These are phyloP conservation scores for Cryptosporidium canis DNA, from an alignment of 169 alveolate genomes.

Conservation along the genomic window DNA sequence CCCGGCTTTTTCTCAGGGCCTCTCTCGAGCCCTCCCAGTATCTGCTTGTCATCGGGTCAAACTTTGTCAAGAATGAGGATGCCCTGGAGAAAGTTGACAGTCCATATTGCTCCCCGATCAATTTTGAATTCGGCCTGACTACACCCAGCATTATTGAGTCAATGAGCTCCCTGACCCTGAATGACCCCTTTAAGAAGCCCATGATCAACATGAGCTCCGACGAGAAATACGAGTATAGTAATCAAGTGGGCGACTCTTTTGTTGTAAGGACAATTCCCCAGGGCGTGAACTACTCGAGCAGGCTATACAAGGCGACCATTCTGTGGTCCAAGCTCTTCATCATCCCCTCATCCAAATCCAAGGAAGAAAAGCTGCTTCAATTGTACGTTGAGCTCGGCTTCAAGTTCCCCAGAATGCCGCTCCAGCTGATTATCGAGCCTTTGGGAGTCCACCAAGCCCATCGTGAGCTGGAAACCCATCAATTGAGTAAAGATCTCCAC, in stretches of 20 bases:
- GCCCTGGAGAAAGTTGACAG: constrained; percentile 19
- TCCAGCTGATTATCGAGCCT: constrained; percentile 37
- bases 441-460: constrained; percentile 15
- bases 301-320: constrained; percentile 12
- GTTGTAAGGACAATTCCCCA: constrained; percentile 21
- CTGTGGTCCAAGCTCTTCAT: constrained; percentile 61
- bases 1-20: constrained; percentile 40
- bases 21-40: constrained; percentile 29
- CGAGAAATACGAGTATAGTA: constrained; percentile 29
- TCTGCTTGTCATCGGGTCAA: constrained; percentile 26
- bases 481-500: neutral
- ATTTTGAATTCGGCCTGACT: constrained; percentile 54
- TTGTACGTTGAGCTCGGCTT: constrained; percentile 44
- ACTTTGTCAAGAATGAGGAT: constrained; percentile 33
- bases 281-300: neutral
- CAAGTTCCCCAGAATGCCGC: constrained; percentile 19
- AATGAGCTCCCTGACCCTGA: neutral
- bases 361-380: constrained; percentile 30
- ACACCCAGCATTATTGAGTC: constrained; percentile 14
- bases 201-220: neutral
- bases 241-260: constrained; percentile 43
- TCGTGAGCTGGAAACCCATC: neutral
- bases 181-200: constrained; percentile 43
- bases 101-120: constrained; percentile 41
- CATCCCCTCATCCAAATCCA: neutral